phyloP scores from a whole-genome alignment of 176 grass and related monocot genomes.

The Phyllostachys edulis region DNA sequence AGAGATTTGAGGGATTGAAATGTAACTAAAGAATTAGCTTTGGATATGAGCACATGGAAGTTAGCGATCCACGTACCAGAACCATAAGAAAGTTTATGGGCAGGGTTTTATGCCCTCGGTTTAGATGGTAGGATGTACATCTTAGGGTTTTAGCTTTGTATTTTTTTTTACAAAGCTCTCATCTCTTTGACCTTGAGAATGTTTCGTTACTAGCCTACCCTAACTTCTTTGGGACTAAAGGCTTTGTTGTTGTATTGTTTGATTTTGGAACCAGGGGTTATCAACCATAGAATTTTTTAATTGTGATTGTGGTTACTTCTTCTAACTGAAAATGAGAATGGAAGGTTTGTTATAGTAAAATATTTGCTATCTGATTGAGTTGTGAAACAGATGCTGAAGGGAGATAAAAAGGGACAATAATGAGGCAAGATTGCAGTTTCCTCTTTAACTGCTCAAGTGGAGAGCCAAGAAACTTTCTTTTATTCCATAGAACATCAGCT shows the following conservation, averaged over 20 bases:
- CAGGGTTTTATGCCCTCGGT: no score
- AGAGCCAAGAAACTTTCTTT: not conserved
- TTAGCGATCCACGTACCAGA: not conserved
- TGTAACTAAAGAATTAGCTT: no score
- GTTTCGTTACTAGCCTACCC: no score
- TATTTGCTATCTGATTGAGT: not conserved
- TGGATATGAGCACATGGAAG: no score
- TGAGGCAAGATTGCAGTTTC: not conserved
- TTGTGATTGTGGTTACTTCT: not conserved
- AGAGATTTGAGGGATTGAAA: no score
- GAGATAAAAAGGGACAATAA: not conserved
- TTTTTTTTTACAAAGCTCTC: no score
- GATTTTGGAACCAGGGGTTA: not conserved
- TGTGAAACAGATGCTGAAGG: constrained; percentile 1
- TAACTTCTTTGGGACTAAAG: no score
- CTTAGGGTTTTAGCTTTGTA: no score
- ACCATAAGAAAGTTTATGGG: no score
- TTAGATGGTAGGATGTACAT: no score
- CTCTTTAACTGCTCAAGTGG: not conserved
- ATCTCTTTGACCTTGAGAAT: no score
- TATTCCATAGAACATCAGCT: not conserved
- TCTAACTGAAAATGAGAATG: not conserved
- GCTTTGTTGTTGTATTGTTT: not conserved
- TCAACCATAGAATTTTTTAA: not conserved
- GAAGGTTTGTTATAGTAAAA: constrained; percentile 3